phyloP scores from a whole-genome alignment of 2,329 filamentous ascomycete species.

The Bipolaris bicolor region DNA sequence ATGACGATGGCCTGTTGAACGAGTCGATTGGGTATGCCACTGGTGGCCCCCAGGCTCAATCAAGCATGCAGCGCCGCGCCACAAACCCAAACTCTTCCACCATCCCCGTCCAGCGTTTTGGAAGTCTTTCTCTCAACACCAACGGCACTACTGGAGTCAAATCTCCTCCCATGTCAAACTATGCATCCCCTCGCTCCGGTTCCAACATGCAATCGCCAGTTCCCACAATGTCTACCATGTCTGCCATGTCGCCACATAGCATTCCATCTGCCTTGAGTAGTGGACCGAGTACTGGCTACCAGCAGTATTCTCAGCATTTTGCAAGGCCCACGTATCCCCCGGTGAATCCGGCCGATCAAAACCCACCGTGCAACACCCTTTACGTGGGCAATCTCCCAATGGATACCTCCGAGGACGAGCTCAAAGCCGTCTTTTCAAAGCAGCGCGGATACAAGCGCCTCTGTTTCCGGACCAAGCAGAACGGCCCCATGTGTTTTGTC shows the following conservation, averaged over 20 bases:
- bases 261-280: constrained; percentile 63
- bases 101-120: constrained; percentile 72
- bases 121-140: constrained; percentile 73
- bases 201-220: constrained; percentile 59
- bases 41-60: constrained; percentile 61
- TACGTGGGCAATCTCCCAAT: constrained; percentile 97
- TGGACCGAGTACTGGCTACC: constrained; percentile 59
- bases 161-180: constrained; percentile 63
- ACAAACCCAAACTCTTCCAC: constrained; percentile 77
- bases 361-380: constrained; percentile 95
- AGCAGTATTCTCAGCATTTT: constrained; percentile 63
- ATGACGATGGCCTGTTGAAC: constrained; percentile 75
- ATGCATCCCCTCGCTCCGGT: constrained; percentile 56
- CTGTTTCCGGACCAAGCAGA: constrained; percentile 92
- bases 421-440: constrained; percentile 91
- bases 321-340: constrained; percentile 75
- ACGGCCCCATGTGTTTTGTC: constrained; percentile 98
- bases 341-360: constrained; percentile 92
- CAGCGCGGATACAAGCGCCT: constrained; percentile 94
- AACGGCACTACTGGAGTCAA: constrained; percentile 53
- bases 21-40: constrained; percentile 77
- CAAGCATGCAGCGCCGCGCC: constrained; percentile 65
- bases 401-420: constrained; percentile 91
- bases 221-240: constrained; percentile 49
- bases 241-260: constrained; percentile 57